Evolutionary conservation across 2,329 filamentous ascomycete species (phyloP), one percentile per base, ranked within the genome.

Genomic region (Penicillium digitatum): DNA sequence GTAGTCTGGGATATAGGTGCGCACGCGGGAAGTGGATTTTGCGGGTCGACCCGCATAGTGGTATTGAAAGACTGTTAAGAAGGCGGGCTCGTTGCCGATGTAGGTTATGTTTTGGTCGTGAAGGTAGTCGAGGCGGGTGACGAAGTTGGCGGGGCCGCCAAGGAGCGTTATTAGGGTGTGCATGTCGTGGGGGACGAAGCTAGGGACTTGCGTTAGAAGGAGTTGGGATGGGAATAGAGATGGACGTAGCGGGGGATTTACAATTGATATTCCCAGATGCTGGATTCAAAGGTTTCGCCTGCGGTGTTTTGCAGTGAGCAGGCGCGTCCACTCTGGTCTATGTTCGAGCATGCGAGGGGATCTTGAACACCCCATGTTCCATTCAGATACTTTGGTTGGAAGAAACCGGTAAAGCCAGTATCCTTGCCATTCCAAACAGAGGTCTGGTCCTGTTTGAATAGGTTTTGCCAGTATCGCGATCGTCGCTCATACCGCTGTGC

Each of bases 321-420:
- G 24, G 62, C 52, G 22, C 55, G 70, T 8, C 62, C 62, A n/a
- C 62, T 69, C 10, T 38, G 78, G 82, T 44, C 84, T 80, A 62
- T 76, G 81, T 76, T 88, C 80, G 48, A 89, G 10, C 76, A 74
- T 34, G 74, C 74, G 27, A 79, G 71, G 72, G 79, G 43, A 83
- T 78, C 6, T 84, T 90, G 87, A 48, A 76, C 82, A 2, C 81
- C 86, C 84, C 85, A 91, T 0, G 86, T 89, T 24, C 79, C 78
- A 64, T 91, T 90, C 0, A 86, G 67, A 56, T 82, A 86, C 47
- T 81, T 83, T 0, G 87, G 87, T 66, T 89, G 85, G 56, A 90
- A 85, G 70, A 90, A 91, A 0, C 88, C 88, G 0, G 73, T 76
- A 62, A 88, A 91, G 0, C 85, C 86, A 0, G 86, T 88, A 59